These are phyloP conservation scores for Sabuloglossum arenarium DNA, from an alignment of 495 filamentous ascomycete genomes.

Conservation along the genomic window DNA sequence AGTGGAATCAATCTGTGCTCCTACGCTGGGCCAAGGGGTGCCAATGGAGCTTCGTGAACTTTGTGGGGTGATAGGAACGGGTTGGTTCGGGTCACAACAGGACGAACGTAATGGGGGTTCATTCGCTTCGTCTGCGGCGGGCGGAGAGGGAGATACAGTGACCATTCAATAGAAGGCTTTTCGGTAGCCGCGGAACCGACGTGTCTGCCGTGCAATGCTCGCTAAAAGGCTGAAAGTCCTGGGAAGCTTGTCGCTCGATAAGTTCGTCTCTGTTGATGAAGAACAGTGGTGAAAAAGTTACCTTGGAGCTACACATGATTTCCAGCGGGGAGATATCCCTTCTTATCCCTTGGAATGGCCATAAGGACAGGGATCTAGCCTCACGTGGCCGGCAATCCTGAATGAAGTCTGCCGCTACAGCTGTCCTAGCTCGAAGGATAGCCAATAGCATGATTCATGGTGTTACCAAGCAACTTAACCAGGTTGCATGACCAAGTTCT, in stretches of 20 bases:
- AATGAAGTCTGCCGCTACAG: too few relatives aligned
- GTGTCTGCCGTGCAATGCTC: background rate
- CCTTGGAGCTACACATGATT: background rate
- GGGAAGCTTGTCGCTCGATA: background rate
- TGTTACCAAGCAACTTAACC: background rate
- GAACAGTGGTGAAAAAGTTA: background rate
- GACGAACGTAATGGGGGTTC: background rate
- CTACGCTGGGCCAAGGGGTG: background rate
- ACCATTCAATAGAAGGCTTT: background rate
- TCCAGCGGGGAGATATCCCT: background rate
- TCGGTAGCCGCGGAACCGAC: background rate
- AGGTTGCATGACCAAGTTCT: background rate
- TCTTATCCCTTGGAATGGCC: background rate
- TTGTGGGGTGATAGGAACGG: background rate
- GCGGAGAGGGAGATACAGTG: conserved; percentile 1
- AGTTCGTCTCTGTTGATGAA: background rate
- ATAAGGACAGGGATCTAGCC: background rate
- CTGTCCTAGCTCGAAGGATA: too few relatives aligned
- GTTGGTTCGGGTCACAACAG: background rate
- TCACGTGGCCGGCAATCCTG: background rate
- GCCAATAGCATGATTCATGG: background rate
- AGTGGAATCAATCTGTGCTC: background rate
- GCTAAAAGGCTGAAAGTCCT: background rate
- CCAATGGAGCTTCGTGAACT: background rate
- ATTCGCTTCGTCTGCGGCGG: conserved; percentile 2